Base-by-base conservation (phyloP, 495 filamentous ascomycete genomes). In the Aspergillus olivimuriae region DNA sequence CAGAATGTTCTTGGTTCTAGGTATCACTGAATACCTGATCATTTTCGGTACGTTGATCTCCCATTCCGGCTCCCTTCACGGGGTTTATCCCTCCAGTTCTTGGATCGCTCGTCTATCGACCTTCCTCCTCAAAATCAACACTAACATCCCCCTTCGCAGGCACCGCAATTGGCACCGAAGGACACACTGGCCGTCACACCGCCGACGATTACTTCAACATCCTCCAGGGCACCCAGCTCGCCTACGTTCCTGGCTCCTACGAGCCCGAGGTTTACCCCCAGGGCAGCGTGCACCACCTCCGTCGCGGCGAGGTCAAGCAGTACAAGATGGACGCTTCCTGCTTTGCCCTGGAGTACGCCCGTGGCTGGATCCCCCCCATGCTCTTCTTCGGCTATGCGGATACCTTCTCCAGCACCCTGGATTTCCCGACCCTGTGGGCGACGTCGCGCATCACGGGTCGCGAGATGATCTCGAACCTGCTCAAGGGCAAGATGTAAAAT, bases 151-250 rank as follows among this genome's bases (percentile, higher is more conserved):
- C 12, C 14, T 16, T 36, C 20, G 17, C 49, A 75, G 80, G 86
- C 49, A 88, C 87, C 3, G 77, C 87, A n/a, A 72, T 91, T 47
- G 87, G 87, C 51, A 94, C 87, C 9, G 87, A 94, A 61, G 87
- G 87, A 42, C 87, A 94, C 73, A 78, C 82, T 10, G 87, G 87
- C 42, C 80, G 87, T 24, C 87, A 92, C 70, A 88, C 87, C 21
- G 86, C 87, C 4, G 86, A 94, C 65, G 87, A 94, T 70, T 94
- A 89, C 76, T 94, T 94, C 77, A 79, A 89, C 72, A 92, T 94
- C 74, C 75, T 94, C 21, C 62, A 68, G 17, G 87, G 87, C 46
- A 79, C 78, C 41, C 81, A 94, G 62, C 65, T 76, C 32, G 84
- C 87, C 42, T 83, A 84, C 72, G 70, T 75, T 3, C 81, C 86